phyloP scores from a whole-genome alignment of 345 rosid species.

The Brassica incana region DNA sequence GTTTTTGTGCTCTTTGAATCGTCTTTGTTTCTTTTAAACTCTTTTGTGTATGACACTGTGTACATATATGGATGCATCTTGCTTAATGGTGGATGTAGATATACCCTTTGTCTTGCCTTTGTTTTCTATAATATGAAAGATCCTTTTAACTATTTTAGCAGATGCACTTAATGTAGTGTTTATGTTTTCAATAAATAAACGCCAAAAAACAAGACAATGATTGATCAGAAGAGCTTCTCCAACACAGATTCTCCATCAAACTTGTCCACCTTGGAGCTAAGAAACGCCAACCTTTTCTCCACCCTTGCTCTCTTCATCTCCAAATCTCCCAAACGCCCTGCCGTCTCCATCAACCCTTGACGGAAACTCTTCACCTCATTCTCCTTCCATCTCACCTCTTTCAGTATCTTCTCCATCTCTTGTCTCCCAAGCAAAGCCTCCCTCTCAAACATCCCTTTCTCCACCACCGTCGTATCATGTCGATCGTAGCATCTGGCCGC shows the following conservation, averaged over 20 bases:
- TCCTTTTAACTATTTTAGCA: too few species aligned
- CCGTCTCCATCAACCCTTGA: neutral
- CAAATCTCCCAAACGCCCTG: neutral
- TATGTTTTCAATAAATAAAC: neutral
- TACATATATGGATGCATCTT: conserved; percentile 24
- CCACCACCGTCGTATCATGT: neutral
- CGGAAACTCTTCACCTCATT: neutral
- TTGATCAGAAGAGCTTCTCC: conserved; percentile 4
- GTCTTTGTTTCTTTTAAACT: neutral
- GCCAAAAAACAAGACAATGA: neutral
- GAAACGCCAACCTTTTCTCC: neutral
- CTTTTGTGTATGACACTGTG: conserved; percentile 15
- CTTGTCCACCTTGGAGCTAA: conserved; percentile 4
- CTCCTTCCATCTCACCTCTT: neutral
- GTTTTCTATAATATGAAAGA: conserved; percentile 18
- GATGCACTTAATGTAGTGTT: too few species aligned
- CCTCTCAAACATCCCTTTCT: neutral
- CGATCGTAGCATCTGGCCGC: neutral
- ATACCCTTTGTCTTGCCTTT: neutral
- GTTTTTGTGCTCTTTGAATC: neutral
- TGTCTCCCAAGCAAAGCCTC: neutral
- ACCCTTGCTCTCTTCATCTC: neutral
- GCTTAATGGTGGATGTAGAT: conserved; percentile 31
- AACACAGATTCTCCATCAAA: conserved; percentile 2
- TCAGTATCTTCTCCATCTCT: neutral